Base-by-base conservation (phyloP, 1,284 basidiomycete genomes). In the Sphaerobolus stellatus region DNA sequence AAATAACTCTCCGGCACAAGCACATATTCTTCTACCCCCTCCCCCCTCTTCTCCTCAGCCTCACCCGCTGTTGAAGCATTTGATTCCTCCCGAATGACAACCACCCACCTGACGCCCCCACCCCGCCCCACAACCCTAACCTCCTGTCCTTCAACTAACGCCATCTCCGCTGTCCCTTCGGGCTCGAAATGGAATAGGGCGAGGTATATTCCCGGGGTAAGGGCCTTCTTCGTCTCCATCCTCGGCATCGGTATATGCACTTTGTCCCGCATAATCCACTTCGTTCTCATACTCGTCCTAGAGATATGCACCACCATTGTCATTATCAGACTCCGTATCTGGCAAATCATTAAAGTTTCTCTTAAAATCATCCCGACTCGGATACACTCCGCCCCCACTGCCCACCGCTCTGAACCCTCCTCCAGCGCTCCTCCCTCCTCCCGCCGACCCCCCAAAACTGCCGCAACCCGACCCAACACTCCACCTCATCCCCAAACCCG, bases 121-220 rank as follows among this genome's bases (percentile, higher is more conserved):
- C 87, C 86, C 44, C 85, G 66, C 1, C 86, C 86, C 2, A 89
- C 68, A 30, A 89, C 84, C 3, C 73, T 72, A 16, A 90, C 82
- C 40, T 85, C 61, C 69, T 90, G 86, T 52, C 84, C 87, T 68
- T 90, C 86, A 57, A 75, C 79, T 46, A 90, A 66, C 44, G 74
- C 75, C 86, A 90, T 88, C 77, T 90, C 88, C 24, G 87, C 83
- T 18, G 79, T 82, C 1, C 86, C 87, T 62, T 89, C 86, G 0
- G 86, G 78, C 48, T 83, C 80, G 61, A 90, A 90, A 3, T 80
- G 74, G 59, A 85, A 90, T 63, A 88, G 16, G 8, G 88, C 87
- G 7, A 84, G 80, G 62, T 90, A 90, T 1, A 84, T 56, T 0
- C 88, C 88, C 0, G 88, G 85, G 18, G 74, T 66, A 2, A 88